A percentile compares a stretch with the other conserved stretches of the same genome.
Conservation (phyloP, 2,329 filamentous ascomycete species). For the Colletotrichum falcatum region DNA sequence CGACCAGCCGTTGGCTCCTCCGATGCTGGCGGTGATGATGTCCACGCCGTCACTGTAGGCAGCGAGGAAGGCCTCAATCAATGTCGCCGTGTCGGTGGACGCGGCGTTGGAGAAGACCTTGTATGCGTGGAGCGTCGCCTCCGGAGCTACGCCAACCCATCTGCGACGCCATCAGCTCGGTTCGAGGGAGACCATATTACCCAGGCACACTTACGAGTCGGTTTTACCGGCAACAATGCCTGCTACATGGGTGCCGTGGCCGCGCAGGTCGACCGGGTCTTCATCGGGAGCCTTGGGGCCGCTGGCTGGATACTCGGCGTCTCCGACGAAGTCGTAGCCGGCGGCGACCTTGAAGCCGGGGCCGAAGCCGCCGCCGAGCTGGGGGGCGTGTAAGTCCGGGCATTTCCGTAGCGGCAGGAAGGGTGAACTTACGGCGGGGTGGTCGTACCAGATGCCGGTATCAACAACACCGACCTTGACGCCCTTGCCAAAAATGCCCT, state of each 20-base stretch:
- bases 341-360: constrained; percentile 43
- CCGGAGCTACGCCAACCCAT: constrained; percentile 48
- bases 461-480: constrained; percentile 56
- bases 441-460: constrained; percentile 55
- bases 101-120: constrained; percentile 47
- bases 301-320: constrained; percentile 34
- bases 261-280: constrained; percentile 46
- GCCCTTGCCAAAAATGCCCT: constrained; percentile 53
- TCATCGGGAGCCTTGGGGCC: constrained; percentile 49
- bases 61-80: constrained; percentile 53
- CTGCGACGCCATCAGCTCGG: constrained; percentile 34
- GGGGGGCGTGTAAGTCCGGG: not conserved
- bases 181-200: too few species aligned
- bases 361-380: constrained; percentile 39
- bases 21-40: constrained; percentile 54
- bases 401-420: not conserved
- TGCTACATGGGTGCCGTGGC: constrained; percentile 49
- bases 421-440: constrained; percentile 48
- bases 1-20: constrained; percentile 48
- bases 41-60: constrained; percentile 51
- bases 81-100: constrained; percentile 50
- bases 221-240: constrained; percentile 49
- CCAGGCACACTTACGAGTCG: constrained; percentile 27
- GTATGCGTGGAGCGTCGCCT: constrained; percentile 47
- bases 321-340: constrained; percentile 47